A percentile compares a stretch with the other conserved stretches of the same genome.
Conservation (phyloP, 371 early-diverging fungal species). For the Mucor velutinosus region DNA sequence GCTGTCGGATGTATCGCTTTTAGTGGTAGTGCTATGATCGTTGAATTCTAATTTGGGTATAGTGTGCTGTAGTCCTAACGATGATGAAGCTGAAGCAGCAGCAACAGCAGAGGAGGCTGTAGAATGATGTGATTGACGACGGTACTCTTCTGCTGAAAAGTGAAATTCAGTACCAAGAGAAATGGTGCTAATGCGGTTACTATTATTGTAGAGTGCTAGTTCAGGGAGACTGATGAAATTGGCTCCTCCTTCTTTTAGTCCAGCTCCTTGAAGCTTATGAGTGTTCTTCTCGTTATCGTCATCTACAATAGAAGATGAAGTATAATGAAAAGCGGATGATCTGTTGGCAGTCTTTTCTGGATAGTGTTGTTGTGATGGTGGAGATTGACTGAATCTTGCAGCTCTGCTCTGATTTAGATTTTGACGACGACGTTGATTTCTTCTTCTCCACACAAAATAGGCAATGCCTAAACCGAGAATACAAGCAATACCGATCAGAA, state of each 20-base stretch:
- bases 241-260: background rate
- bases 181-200: constrained; percentile 12
- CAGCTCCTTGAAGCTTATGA: background rate
- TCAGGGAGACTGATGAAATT: constrained; percentile 12
- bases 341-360: background rate
- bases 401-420: constrained; percentile 15
- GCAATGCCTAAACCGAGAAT: constrained; percentile 27
- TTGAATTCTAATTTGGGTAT: background rate
- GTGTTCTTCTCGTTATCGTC: background rate
- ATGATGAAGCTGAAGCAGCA: background rate
- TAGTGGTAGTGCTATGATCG: background rate
- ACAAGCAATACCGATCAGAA: constrained; percentile 35
- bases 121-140: constrained; percentile 1
- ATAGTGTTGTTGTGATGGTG: constrained; percentile 11
- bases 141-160: constrained; percentile 7
- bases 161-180: constrained; percentile 32
- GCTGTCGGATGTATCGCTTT: background rate
- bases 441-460: constrained; percentile 28
- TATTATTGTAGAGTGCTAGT: constrained; percentile 2
- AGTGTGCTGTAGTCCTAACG: background rate
- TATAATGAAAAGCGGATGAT: background rate
- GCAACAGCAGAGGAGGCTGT: background rate
- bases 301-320: background rate
- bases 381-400: constrained; percentile 31
- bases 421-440: background rate